A percentile compares a stretch with the other conserved stretches of the same genome.
These are phyloP conservation scores for Aspergillus terreus DNA, from an alignment of 2,329 filamentous ascomycete genomes.

Conservation along the genomic window DNA sequence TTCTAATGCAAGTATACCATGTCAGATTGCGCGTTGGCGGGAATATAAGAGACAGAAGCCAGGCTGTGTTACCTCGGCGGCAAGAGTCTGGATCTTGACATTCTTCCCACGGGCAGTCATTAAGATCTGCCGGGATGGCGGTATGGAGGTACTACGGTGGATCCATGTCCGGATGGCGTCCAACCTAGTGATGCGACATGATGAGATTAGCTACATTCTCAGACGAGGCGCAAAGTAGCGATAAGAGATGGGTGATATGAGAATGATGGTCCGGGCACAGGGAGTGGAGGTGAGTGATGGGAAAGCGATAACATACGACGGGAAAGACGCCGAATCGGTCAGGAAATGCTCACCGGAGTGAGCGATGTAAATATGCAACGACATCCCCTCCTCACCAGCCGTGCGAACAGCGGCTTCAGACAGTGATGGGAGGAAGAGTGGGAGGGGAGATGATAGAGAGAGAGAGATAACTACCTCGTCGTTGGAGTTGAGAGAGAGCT, in stretches of 20 bases:
- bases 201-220: slow-evolving; percentile 17
- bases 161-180: slow-evolving; percentile 85
- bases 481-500: slow-evolving; percentile 8
- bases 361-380: slow-evolving; percentile 85
- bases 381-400: slow-evolving; percentile 60
- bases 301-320: slow-evolving; percentile 55
- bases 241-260: neutral
- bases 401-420: slow-evolving; percentile 21
- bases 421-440: slow-evolving; percentile 15
- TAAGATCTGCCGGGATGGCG: slow-evolving; percentile 74
- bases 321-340: slow-evolving; percentile 71
- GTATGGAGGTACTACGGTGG: slow-evolving; percentile 68
- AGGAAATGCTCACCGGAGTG: slow-evolving; percentile 85
- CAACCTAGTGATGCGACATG: slow-evolving; percentile 51
- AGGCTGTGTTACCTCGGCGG: slow-evolving; percentile 64
- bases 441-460: slow-evolving; percentile 18
- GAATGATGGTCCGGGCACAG: slow-evolving; percentile 7
- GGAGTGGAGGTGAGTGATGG: neutral
- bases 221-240: neutral
- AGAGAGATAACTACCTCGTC: slow-evolving; percentile 3
- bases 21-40: neutral
- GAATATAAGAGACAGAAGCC: neutral
- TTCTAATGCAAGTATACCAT: slow-evolving; percentile 50
- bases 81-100: slow-evolving; percentile 73
- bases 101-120: slow-evolving; percentile 82